Percentiles rank a stretch among this genome's conserved stretches.
Evolutionary conservation across 208 protist species (phyloP).

Genomic region (Novymonas esmeraldas): DNA sequence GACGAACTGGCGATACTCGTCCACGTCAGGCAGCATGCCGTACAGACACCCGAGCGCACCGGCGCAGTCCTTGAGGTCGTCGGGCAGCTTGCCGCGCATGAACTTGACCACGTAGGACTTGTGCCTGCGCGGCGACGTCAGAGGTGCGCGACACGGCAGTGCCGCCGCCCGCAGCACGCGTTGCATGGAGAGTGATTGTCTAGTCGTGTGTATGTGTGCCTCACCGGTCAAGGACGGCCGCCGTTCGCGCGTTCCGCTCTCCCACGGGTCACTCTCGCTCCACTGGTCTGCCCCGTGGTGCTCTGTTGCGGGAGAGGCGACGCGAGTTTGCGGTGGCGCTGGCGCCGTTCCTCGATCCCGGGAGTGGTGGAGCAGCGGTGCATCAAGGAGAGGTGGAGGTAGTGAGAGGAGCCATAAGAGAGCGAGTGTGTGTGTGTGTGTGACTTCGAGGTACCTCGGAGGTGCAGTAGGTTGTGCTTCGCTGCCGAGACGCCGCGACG

Average conservation of each 20-base stretch:
- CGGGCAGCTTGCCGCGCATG: slow-evolving; percentile 70
- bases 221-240: too few relatives aligned
- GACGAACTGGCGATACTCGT: slow-evolving; percentile 86
- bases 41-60: slow-evolving; percentile 85
- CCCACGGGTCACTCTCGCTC: too few relatives aligned
- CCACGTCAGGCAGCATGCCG: slow-evolving; percentile 79
- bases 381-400: too few relatives aligned
- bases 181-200: slow-evolving; percentile 6
- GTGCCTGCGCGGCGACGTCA: slow-evolving; percentile 19
- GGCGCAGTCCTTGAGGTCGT: slow-evolving; percentile 84
- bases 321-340: too few relatives aligned
- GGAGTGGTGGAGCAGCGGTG: too few relatives aligned
- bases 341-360: too few relatives aligned
- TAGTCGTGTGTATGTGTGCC: neutral
- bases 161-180: slow-evolving; percentile 4
- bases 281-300: too few relatives aligned
- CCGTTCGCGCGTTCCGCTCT: too few relatives aligned
- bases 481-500: too few relatives aligned
- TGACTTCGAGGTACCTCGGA: neutral
- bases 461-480: too few relatives aligned
- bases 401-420: too few relatives aligned
- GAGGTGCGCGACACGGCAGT: neutral
- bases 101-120: slow-evolving; percentile 89
- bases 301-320: too few relatives aligned
- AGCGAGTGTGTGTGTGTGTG: neutral